Conservation (phyloP, 2,329 filamentous ascomycete genomes). For the Tolypocladium inflatum region DNA sequence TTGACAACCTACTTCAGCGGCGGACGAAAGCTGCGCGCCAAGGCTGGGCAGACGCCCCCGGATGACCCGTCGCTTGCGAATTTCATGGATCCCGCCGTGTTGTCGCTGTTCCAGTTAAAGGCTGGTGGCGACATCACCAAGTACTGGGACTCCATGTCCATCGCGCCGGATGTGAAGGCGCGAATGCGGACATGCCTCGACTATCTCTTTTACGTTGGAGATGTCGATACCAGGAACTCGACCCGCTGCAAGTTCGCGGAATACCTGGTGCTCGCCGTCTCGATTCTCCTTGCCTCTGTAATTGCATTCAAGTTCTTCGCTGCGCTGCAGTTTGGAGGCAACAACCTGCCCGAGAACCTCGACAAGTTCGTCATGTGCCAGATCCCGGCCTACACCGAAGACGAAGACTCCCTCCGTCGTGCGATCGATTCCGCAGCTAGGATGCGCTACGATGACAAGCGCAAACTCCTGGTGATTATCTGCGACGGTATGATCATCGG, state of each 20-base stretch:
- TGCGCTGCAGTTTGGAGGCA: slow-evolving; percentile 84
- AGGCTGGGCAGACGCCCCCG: slow-evolving; percentile 39
- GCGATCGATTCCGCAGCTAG: slow-evolving; percentile 92
- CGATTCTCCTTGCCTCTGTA: slow-evolving; percentile 67
- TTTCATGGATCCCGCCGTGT: slow-evolving; percentile 72
- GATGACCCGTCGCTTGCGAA: slow-evolving; percentile 46
- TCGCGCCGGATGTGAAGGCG: slow-evolving; percentile 45
- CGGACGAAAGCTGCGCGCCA: slow-evolving; percentile 56
- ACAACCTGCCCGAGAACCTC: slow-evolving; percentile 87
- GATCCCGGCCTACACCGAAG: slow-evolving; percentile 95
- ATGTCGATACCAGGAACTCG: slow-evolving; percentile 86
- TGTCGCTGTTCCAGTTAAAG: slow-evolving; percentile 66
- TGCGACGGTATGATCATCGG: slow-evolving; percentile 99
- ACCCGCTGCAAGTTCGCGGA: slow-evolving; percentile 75
- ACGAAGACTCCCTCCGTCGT: slow-evolving; percentile 92
- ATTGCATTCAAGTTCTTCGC: slow-evolving; percentile 96
- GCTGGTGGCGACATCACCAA: slow-evolving; percentile 75
- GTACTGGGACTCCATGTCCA: slow-evolving; percentile 63
- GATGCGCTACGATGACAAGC: slow-evolving; percentile 97
- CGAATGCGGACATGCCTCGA: slow-evolving; percentile 79
- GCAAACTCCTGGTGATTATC: slow-evolving; percentile 84
- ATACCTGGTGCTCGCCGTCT: slow-evolving; percentile 82
- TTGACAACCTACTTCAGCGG: slow-evolving; percentile 74
- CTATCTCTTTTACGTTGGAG: slow-evolving; percentile 89
- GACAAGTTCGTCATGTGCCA: slow-evolving; percentile 99